Evolutionary conservation across 208 protist species (phyloP), one percentile per base, ranked within the genome.

Genomic region (Acanthamoeba castellanii): DNA sequence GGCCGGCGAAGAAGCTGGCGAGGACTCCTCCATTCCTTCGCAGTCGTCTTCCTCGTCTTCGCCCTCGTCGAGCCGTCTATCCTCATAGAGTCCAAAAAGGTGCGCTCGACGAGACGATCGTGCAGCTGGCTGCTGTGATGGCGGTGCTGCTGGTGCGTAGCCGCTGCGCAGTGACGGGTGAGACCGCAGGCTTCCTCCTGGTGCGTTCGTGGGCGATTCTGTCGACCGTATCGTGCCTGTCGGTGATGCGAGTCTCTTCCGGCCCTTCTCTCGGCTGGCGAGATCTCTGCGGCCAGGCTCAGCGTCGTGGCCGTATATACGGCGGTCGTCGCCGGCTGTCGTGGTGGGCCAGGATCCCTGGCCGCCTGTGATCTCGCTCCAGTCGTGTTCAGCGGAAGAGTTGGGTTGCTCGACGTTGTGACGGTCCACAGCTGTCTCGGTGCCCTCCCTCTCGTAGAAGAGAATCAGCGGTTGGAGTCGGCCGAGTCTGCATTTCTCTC

Each of bases 381-480:
- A 22, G 16, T 9, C 18, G 27, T 25, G 70, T 30, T 9, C 30
- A 34, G 9, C 16, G 32, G 18, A 1, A 22, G 37, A 3, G 70
- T 27, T 81, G 20, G 20, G 52, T 57, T 57, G 52, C 11, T 57
- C 52, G 52, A 57, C 5, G 68, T 34, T 27, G 14, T 76, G 13
- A 27, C n/a, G 14, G 30, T 76, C 68, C 42, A 2, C 42, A 47
- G 57, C 22, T 11, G 57, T 16, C 8, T 1, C 16, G 61, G 18
- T 30, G 37, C 37, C 18, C 18, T 9, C 32, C 16, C 7, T 30
- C 70, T 81, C 70, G 32, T 81, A 81, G 70, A 81, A 81, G 70
- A 81, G 70, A 30, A 81, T 81, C 13, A 81, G 70, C 30, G 70
- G 70, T 25, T 81, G 70, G 16, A 81, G 70, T 34, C 70, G 70